Conservation (phyloP, 805 yeast genomes). For the Zygotorulaspora florentina region DNA sequence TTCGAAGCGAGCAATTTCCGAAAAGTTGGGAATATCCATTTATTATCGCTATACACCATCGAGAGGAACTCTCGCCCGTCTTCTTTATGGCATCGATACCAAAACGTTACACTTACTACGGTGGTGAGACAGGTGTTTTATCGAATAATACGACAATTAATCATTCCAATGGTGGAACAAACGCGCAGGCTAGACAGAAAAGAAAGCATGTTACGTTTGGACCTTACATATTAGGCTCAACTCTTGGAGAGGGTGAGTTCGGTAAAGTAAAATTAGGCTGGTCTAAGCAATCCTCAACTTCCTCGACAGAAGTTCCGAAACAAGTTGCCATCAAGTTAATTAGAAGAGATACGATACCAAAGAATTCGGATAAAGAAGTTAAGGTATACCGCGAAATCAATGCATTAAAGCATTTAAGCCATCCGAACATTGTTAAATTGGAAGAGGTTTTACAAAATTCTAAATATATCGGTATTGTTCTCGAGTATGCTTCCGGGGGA, state of each 20-base stretch:
- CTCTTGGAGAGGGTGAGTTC: slow-evolving; percentile 96
- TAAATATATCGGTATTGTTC: slow-evolving; percentile 90
- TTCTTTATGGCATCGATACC: slow-evolving; percentile 21
- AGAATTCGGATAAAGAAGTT: slow-evolving; percentile 78
- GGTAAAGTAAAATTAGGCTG: slow-evolving; percentile 97
- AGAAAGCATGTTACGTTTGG: slow-evolving; percentile 82
- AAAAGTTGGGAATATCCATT: not conserved
- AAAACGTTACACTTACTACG: slow-evolving; percentile 34
- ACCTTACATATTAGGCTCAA: slow-evolving; percentile 82
- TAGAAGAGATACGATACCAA: slow-evolving; percentile 81
- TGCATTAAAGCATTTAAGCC: slow-evolving; percentile 77
- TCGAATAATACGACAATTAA: slow-evolving; percentile 5
- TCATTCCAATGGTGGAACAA: slow-evolving; percentile 1
- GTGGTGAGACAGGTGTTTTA: slow-evolving; percentile 18
- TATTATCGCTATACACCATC: not conserved
- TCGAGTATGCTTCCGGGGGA: slow-evolving; percentile 97
- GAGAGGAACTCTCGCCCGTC: not conserved
- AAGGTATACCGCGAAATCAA: slow-evolving; percentile 92
- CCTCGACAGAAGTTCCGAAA: slow-evolving; percentile 41
- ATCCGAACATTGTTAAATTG: slow-evolving; percentile 87
- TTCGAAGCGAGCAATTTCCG: too few relatives aligned
- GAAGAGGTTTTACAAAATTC: slow-evolving; percentile 94
- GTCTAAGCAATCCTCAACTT: slow-evolving; percentile 68
- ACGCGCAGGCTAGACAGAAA: slow-evolving; percentile 12
- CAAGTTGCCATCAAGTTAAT: slow-evolving; percentile 94